phyloP scores from a whole-genome alignment of 2,329 filamentous ascomycete genomes.

The Cladosporium sp. region DNA sequence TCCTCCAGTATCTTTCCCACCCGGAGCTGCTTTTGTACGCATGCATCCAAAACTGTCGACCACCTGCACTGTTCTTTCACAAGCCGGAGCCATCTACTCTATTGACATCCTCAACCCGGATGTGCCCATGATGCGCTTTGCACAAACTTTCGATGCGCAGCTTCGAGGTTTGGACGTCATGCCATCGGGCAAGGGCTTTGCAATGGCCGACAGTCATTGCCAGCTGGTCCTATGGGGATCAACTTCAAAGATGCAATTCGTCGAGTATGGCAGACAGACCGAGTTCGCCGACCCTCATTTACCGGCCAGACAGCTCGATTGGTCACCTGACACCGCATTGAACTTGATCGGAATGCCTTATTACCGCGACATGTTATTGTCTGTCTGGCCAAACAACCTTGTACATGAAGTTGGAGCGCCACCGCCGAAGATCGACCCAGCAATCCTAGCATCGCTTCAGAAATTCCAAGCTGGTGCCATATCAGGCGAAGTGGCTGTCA shows the following conservation, averaged over 20 bases:
- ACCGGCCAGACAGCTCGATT: constrained; percentile 42
- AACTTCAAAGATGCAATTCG: constrained; percentile 78
- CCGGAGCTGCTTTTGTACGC: constrained; percentile 86
- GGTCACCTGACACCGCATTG: constrained; percentile 64
- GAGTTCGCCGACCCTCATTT: constrained; percentile 69
- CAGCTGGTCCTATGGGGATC: constrained; percentile 85
- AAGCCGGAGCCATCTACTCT: constrained; percentile 88
- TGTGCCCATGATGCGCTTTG: constrained; percentile 77
- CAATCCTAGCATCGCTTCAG: constrained; percentile 64
- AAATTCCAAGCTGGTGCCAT: constrained; percentile 61
- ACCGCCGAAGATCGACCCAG: constrained; percentile 67
- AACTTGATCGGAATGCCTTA: constrained; percentile 88
- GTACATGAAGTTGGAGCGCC: constrained; percentile 82
- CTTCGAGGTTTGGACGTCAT: constrained; percentile 80
- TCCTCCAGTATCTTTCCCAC: constrained; percentile 85
- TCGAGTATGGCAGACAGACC: constrained; percentile 70
- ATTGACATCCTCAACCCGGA: constrained; percentile 94
- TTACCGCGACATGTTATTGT: constrained; percentile 82
- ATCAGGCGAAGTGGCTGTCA: constrained; percentile 20
- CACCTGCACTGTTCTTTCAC: constrained; percentile 88
- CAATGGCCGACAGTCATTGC: constrained; percentile 72
- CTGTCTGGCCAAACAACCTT: constrained; percentile 81
- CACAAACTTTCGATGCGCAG: constrained; percentile 66
- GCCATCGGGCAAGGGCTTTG: constrained; percentile 79
- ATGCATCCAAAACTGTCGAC: constrained; percentile 96